Base-by-base conservation (phyloP, 2,329 filamentous ascomycete species). In the Domatiomyces catenatus region DNA sequence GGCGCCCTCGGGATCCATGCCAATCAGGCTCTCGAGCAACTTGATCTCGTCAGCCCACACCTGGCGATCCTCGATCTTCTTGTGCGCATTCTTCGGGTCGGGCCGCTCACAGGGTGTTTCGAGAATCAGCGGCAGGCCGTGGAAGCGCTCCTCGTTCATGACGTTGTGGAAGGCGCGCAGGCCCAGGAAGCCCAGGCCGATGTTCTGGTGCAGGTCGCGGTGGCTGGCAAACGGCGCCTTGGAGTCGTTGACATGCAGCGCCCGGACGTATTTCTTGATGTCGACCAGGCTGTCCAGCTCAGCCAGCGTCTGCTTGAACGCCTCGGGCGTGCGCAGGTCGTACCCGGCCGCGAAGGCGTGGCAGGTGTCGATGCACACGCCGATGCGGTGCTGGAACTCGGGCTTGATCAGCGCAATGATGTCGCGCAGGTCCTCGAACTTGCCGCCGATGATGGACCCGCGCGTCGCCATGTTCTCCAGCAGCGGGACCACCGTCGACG, bases 41-140 rank as follows among this genome's bases (percentile, higher is more conserved):
- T 95, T 95, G 68, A 98, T 96, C 70, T 98, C 92, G 45, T 81
- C 75, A 1, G 89, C 88, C 89, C 90, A 96, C 15, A 95, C 75
- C 49, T 77, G 72, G 65, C 82, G 86, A 65, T 95, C 87, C 62
- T 94, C 84, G 26, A 56, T 55, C 44, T 36, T 60, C 51, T 54
- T 61, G 53, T 55, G 54, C 2, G 56, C 51, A 43, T 59, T 55
- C 6, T 54, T 51, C 18, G 58, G 46, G 48, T 77, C 80, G 45
- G 79, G 77, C 39, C 75, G 75, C 54, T 93, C 86, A 55, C 92
- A 90, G 5, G 92, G 92, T n/a, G 92, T 98, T 71, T 98, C 92
- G 6, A 98, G 76, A 1, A 98, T 81, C 79, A 98, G 87, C 3
- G 92, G 92, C 60, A 95, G 68, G 22, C 79, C 79, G 58, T 84